Percentiles rank a stretch among this genome's conserved stretches.
Conservation (phyloP, 2,329 filamentous ascomycete genomes). For the Fusarium kyushuense region DNA sequence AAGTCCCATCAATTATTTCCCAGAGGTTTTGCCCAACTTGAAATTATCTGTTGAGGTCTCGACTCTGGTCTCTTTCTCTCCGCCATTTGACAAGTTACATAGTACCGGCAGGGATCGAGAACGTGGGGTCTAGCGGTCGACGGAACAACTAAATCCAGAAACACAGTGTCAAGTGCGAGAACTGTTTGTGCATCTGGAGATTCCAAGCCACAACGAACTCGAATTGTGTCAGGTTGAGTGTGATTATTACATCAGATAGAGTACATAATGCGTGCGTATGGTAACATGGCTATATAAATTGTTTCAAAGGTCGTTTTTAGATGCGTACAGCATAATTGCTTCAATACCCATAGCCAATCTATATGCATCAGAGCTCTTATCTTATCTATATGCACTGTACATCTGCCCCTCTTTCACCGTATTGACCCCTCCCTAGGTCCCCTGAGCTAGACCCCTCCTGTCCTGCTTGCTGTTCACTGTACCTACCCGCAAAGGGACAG, state of each 20-base stretch:
- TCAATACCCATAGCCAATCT: neutral
- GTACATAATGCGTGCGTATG: neutral
- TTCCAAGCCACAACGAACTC: neutral
- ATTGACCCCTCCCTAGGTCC: slow-evolving; percentile 39
- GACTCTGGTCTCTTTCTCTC: slow-evolving; percentile 19
- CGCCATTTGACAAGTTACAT: slow-evolving; percentile 21
- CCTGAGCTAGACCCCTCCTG: slow-evolving; percentile 42
- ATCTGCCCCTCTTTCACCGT: slow-evolving; percentile 45
- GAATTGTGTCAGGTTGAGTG: no score
- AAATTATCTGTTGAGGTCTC: slow-evolving; percentile 31
- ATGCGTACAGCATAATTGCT: neutral
- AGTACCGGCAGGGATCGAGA: slow-evolving; percentile 21
- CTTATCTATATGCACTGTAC: slow-evolving; percentile 48
- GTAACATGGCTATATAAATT: neutral
- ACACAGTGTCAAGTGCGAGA: slow-evolving; percentile 30
- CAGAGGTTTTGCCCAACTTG: slow-evolving; percentile 24
- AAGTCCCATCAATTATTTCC: slow-evolving; percentile 16
- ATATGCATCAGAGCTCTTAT: slow-evolving; percentile 19
- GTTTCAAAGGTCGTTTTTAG: neutral
- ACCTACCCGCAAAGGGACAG: slow-evolving; percentile 41
- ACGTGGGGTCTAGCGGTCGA: slow-evolving; percentile 35
- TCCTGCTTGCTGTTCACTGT: slow-evolving; percentile 29
- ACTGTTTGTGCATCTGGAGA: neutral
- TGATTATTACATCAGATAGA: neutral
- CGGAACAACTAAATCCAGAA: slow-evolving; percentile 40